Percentiles rank a stretch among this genome's conserved stretches.
phyloP scores from a whole-genome alignment of 2,329 filamentous ascomycete genomes.

The Fusarium nematophilum region DNA sequence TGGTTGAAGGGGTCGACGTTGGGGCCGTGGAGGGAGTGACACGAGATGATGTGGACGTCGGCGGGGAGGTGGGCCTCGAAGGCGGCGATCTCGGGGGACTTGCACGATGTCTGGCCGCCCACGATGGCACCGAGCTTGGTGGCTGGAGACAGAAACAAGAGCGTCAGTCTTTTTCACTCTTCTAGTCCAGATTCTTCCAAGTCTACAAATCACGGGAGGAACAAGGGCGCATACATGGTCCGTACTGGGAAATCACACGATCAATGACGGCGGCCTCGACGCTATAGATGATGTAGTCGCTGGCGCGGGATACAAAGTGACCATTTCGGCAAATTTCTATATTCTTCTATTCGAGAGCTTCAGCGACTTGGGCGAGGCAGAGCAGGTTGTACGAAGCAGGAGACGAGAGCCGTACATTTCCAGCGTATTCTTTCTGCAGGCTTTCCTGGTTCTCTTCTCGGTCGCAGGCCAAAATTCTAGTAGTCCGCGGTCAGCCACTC shows the following conservation, averaged over 20 bases:
- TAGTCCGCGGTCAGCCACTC: constrained; percentile 43
- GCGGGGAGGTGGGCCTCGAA: constrained; percentile 89
- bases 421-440: constrained; percentile 83
- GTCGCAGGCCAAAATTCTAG: constrained; percentile 95
- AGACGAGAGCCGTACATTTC: constrained; percentile 75
- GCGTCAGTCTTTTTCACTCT: constrained; percentile 15
- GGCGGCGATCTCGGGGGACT: constrained; percentile 93
- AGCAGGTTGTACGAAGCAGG: constrained; percentile 41
- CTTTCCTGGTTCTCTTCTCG: constrained; percentile 87
- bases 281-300: constrained; percentile 99
- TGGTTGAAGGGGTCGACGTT: constrained; percentile 89
- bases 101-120: constrained; percentile 97
- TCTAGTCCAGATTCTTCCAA: no score
- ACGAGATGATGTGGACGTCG: constrained; percentile 94
- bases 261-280: constrained; percentile 95
- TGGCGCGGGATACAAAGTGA: constrained; percentile 92
- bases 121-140: constrained; percentile 96
- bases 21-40: constrained; percentile 95
- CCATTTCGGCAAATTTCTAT: constrained; percentile 94
- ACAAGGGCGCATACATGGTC: constrained; percentile 76
- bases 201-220: constrained; percentile 13
- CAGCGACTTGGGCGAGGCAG: constrained; percentile 54
- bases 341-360: constrained; percentile 70
- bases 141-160: constrained; percentile 63
- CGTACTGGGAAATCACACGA: constrained; percentile 86